phyloP scores from a whole-genome alignment of 305 asterid species.

The Solanum chacoense region DNA sequence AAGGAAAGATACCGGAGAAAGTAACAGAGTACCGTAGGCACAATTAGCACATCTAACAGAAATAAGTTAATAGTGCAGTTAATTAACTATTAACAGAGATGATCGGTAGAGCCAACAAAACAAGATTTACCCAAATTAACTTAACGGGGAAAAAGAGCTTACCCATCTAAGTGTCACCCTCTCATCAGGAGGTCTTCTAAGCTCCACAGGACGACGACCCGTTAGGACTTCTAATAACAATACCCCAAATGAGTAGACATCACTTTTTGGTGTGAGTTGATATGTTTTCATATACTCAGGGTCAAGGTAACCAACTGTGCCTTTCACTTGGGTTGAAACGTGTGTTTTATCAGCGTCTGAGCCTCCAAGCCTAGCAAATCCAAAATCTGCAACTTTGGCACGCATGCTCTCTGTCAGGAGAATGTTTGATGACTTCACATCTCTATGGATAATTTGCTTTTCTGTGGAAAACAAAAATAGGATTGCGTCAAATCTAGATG shows the following conservation, averaged over 20 bases:
- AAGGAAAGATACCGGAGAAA: too few species aligned
- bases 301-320: constrained; percentile 94
- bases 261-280: constrained; percentile 84
- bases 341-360: constrained; percentile 66
- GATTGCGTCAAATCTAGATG: neutral
- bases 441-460: constrained; percentile 97
- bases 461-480: constrained; percentile 28
- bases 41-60: too few species aligned
- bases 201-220: constrained; percentile 92
- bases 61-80: too few species aligned
- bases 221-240: constrained; percentile 68
- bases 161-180: constrained; percentile 87
- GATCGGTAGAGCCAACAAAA: too few species aligned
- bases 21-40: too few species aligned
- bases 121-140: too few species aligned
- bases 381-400: constrained; percentile 96
- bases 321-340: constrained; percentile 80
- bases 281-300: constrained; percentile 93
- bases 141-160: constrained; percentile 10
- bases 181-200: constrained; percentile 51
- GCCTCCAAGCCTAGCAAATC: constrained; percentile 85
- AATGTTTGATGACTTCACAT: constrained; percentile 91
- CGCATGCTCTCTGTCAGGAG: constrained; percentile 83
- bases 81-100: too few species aligned
- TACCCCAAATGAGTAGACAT: constrained; percentile 93